Evolutionary conservation across 2,329 filamentous ascomycete genomes (phyloP), one percentile per base, ranked within the genome.

Genomic region (Calonectria pseudoreteaudii): DNA sequence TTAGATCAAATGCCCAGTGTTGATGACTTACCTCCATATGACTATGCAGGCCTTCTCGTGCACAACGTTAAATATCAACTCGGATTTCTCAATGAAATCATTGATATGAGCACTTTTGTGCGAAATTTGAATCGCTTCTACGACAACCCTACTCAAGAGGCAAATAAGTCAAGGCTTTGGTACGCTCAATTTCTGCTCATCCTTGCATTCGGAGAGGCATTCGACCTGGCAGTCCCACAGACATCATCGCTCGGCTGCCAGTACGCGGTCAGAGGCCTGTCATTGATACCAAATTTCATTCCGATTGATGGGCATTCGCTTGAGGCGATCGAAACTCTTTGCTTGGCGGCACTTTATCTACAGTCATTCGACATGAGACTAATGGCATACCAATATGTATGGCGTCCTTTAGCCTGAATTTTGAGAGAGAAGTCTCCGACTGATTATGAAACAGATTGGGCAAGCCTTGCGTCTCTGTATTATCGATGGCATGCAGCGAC

Each of bases 401-500:
- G 52, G 6, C 2, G 20, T 31, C 11, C 16, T 13, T 26, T 9
- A 6, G 13, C 14, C 3, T 0, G 11, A 26, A 47, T 28, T 28
- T 41, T 47, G 18, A 9, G 31, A 16, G 3, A 16, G 13, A 28
- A 28, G 1, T 30, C n/a, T 60, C 20, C n/a, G 10, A 30, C 31
- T 6, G 36, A 23, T 28, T 8, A 30, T 30, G 9, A 4, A 3
- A n/a, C 47, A 73, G 71, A 71, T 73, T 10, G 68, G 68, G 6
- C 68, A 71, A 34, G 71, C 36, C 1, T 34, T 73, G 23, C 67
- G 71, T 38, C 58, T 73, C 2, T 50, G 47, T 14, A 23, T 71
- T 9, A 66, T 71, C 14, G 71, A 73, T 13, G 71, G 68, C 16
- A 71, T 62, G 67, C 71, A 73, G 38, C 41, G 71, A n/a, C 67